Base-by-base conservation (phyloP, 208 protist genomes). In the Trypanosoma platydactyli region DNA sequence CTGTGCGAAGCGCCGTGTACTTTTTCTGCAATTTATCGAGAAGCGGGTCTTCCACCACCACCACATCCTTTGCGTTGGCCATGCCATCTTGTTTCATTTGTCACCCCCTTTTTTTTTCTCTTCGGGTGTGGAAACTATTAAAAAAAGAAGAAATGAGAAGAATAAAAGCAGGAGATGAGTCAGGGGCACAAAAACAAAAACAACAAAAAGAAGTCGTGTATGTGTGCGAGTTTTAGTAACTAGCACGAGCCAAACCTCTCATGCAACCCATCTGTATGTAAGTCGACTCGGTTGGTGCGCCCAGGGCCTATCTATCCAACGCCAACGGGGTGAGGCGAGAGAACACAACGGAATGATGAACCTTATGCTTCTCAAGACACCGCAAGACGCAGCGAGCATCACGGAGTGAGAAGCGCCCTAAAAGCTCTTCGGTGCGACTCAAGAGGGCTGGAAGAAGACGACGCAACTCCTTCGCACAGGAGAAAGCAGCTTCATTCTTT, bases 291-390 rank as follows among this genome's bases (percentile, higher is more conserved):
- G 44, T 12, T 48, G 44, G 29, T 60, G 11, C 60, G 57, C n/a
- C 33, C 0, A n/a, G 25, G 0, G 51, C 24, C 63, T 53, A 72
- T 27, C 46, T 52, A 60, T 73, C 75, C n/a, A 50, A 64, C 1
- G 64, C 79, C 6, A 89, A n/a, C 0, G 84, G 77, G 0, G 78
- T 88, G 6, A 95, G 77, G 4, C 79, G 79, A 11, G 90, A 82
- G 46, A 95, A 89, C n/a, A 94, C 74, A n/a, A 94, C 57, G 2
- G 87, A 77, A 54, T 95, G 90, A 3, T 81, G 82, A 9, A 93
- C 77, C 20, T 84, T 83, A 69, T 94, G 85, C 55, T 89, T 64
- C 5, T 77, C 60, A 9, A 96, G 70, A 64, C 91, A 96, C 15
- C 81, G 74, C 44, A 96, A 76, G 16, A 96, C 79, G 50, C 80